Evolutionary conservation across 1,284 basidiomycete genomes (phyloP).

Genomic region (Phylloboletellus chloephorus): DNA sequence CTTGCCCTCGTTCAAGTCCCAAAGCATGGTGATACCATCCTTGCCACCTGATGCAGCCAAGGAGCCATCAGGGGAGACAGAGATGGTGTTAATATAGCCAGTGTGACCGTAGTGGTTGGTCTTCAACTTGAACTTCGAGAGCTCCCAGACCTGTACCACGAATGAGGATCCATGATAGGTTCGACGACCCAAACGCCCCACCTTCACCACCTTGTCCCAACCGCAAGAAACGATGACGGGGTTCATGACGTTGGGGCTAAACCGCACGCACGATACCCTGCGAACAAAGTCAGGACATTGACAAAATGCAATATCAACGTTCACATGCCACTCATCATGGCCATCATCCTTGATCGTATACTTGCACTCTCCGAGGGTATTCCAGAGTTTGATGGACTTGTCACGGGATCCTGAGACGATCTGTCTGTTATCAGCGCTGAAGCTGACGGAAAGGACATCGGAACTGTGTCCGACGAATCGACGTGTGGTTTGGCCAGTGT

Average conservation of each 20-base stretch:
- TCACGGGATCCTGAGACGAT: slow-evolving; percentile 99
- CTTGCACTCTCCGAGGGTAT: slow-evolving; percentile 99
- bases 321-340: slow-evolving; percentile 84
- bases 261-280: slow-evolving; percentile 98
- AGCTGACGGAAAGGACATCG: slow-evolving; percentile 96
- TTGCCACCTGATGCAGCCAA: slow-evolving; percentile 99
- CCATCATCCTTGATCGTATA: slow-evolving; percentile 99
- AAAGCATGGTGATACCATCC: slow-evolving; percentile 99
- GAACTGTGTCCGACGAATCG: slow-evolving; percentile 98
- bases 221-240: slow-evolving; percentile 98
- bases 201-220: slow-evolving; percentile 99
- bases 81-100: slow-evolving; percentile 98
- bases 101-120: slow-evolving; percentile 99
- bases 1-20: slow-evolving; percentile 99
- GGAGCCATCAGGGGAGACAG: slow-evolving; percentile 98
- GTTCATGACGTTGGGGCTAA: slow-evolving; percentile 97
- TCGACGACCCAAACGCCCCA: slow-evolving; percentile 68
- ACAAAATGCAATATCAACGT: not conserved
- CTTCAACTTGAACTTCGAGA: slow-evolving; percentile 99
- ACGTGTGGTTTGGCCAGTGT: slow-evolving; percentile 90
- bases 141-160: slow-evolving; percentile 88
- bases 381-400: slow-evolving; percentile 99
- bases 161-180: slow-evolving; percentile 21
- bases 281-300: slow-evolving; percentile 7
- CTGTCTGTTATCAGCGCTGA: slow-evolving; percentile 97